These are phyloP conservation scores for Sphagnum tenellum DNA, from an alignment of 225 moss, liverwort and hornwort genomes.

Conservation along the genomic window DNA sequence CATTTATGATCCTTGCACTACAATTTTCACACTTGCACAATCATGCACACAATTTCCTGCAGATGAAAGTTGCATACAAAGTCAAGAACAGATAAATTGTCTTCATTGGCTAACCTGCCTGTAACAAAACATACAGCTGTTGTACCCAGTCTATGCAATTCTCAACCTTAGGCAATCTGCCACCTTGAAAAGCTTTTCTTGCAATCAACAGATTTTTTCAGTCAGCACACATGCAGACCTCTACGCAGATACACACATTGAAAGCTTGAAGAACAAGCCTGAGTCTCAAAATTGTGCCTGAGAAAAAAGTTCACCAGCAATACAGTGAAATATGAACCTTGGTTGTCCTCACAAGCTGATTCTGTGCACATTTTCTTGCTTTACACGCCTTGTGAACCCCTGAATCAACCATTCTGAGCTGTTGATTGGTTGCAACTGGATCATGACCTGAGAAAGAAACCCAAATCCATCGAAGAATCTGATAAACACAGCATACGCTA, in stretches of 20 bases:
- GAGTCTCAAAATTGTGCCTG: conserved; percentile 43
- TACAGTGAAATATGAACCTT: conserved; percentile 91
- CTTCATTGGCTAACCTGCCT: conserved; percentile 44
- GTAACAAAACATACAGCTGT: conserved; percentile 99
- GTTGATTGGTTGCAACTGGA: conserved; percentile 75
- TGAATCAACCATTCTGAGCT: conserved; percentile 55
- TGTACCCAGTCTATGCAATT: conserved; percentile 89
- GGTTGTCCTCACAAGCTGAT: conserved; percentile 86
- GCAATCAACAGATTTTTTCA: too few relatives aligned
- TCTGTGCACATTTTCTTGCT: conserved; percentile 79
- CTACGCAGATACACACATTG: background rate
- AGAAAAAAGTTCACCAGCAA: conserved; percentile 78
- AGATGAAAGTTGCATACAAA: too few relatives aligned
- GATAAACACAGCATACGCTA: too few relatives aligned
- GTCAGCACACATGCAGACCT: too few relatives aligned
- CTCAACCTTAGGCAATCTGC: conserved; percentile 95
- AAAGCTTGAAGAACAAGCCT: background rate
- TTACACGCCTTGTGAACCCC: conserved; percentile 64
- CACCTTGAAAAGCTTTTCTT: conserved; percentile 80
- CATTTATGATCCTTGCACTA: too few relatives aligned
- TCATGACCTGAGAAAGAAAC: too few relatives aligned
- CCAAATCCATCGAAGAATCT: too few relatives aligned
- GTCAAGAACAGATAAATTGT: too few relatives aligned
- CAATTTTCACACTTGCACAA: too few relatives aligned
- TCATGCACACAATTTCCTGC: too few relatives aligned